Conservation (phyloP, 2,329 filamentous ascomycete species). For the Apiospora kogelbergensis region DNA sequence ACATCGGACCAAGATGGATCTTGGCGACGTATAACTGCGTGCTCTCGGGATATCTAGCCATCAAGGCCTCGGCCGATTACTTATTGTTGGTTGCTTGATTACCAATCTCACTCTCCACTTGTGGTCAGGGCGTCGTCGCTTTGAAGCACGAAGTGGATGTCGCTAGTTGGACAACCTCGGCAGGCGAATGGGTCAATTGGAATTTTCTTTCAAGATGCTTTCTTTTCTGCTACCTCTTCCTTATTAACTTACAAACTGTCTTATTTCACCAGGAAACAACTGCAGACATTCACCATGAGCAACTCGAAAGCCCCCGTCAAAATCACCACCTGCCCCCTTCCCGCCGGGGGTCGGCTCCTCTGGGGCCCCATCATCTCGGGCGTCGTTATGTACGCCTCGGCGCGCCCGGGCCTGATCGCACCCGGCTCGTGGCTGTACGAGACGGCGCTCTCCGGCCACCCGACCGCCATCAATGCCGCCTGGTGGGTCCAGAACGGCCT, state of each 20-base stretch:
- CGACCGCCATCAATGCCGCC: background rate
- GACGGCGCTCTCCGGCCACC: background rate
- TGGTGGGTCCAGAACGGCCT: background rate
- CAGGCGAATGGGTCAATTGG: background rate
- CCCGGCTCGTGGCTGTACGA: slow-evolving; percentile 1
- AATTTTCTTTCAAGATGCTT: background rate
- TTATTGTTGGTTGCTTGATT: too few species aligned
- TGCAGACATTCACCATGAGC: background rate
- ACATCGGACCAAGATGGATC: too few species aligned
- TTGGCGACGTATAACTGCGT: too few species aligned
- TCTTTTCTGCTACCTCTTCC: background rate
- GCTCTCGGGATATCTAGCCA: too few species aligned
- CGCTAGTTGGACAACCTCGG: too few species aligned
- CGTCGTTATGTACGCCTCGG: background rate
- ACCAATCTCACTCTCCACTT: too few species aligned
- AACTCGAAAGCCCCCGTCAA: background rate
- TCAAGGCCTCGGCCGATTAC: too few species aligned
- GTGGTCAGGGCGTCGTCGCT: too few species aligned
- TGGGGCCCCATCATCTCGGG: background rate
- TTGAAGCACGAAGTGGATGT: too few species aligned
- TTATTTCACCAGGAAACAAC: too few species aligned
- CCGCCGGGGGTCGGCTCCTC: background rate
- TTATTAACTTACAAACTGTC: too few species aligned
- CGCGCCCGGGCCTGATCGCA: background rate
- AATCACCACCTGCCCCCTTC: background rate